Percentiles rank a stretch among this genome's conserved stretches.
Conservation (phyloP, 306 rosid genomes). For the Oxytropis ochrocephala region DNA sequence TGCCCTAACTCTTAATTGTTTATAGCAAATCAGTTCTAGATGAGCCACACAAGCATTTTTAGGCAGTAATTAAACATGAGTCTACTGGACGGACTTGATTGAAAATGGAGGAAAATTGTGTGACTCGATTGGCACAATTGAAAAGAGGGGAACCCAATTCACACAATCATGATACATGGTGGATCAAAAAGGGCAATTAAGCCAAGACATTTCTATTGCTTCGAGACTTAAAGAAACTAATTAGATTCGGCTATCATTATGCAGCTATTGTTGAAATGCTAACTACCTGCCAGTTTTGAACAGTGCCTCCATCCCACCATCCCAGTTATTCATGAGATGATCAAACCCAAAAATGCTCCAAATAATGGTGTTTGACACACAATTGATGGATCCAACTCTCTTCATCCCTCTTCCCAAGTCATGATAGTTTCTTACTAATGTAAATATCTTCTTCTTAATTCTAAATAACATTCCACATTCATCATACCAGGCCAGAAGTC, state of each 20-base stretch:
- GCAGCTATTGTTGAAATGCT: background rate
- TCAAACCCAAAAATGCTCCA: background rate
- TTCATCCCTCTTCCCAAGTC: background rate
- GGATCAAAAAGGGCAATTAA: too few relatives aligned
- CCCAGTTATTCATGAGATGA: background rate
- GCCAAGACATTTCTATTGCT: background rate
- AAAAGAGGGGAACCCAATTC: too few relatives aligned
- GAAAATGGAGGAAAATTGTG: too few relatives aligned
- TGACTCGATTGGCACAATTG: too few relatives aligned
- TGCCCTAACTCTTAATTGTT: too few relatives aligned
- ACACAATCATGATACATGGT: too few relatives aligned
- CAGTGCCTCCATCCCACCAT: conserved; percentile 3
- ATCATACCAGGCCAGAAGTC: background rate
- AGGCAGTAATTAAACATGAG: too few relatives aligned
- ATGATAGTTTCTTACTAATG: background rate
- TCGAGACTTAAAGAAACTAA: background rate
- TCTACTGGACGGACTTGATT: too few relatives aligned
- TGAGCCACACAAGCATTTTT: too few relatives aligned
- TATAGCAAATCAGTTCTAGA: too few relatives aligned
- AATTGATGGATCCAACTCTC: background rate
- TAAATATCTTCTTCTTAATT: background rate
- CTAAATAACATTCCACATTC: background rate
- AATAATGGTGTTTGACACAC: background rate
- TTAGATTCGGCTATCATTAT: background rate
- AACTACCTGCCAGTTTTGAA: background rate